Evolutionary conservation across 768 basidiomycete species (phyloP).

Genomic region (Collybiopsis luxurians): DNA sequence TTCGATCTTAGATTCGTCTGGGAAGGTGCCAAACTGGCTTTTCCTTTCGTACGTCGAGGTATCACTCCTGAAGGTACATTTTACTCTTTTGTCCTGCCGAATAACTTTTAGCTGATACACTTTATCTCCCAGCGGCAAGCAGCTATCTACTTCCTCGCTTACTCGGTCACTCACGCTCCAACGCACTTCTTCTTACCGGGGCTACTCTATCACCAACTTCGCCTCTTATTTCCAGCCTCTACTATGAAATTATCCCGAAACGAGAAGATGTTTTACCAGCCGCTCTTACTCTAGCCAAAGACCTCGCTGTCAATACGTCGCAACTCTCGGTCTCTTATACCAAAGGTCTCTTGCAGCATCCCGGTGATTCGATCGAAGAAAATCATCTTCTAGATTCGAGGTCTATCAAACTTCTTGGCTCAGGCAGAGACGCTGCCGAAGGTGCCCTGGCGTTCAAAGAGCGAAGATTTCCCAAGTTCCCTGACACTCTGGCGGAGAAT

Average conservation of each 20-base stretch:
- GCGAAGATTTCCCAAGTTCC: slow-evolving; percentile 41
- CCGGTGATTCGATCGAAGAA: slow-evolving; percentile 48
- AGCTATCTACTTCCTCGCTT: slow-evolving; percentile 54
- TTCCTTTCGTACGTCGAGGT: slow-evolving; percentile 50
- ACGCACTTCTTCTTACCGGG: slow-evolving; percentile 49
- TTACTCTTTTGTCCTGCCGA: neutral
- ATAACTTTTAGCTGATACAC: neutral
- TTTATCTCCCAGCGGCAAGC: slow-evolving; percentile 28
- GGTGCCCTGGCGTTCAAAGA: slow-evolving; percentile 49
- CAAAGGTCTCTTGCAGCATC: slow-evolving; percentile 50
- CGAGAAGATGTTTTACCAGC: slow-evolving; percentile 52
- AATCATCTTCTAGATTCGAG: slow-evolving; percentile 54
- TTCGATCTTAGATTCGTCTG: slow-evolving; percentile 53
- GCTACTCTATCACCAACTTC: slow-evolving; percentile 42
- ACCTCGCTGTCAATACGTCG: slow-evolving; percentile 49
- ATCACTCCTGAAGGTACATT: slow-evolving; percentile 45
- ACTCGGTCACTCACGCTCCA: slow-evolving; percentile 49
- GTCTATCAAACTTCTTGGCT: slow-evolving; percentile 38
- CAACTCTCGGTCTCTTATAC: slow-evolving; percentile 49
- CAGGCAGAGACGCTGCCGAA: slow-evolving; percentile 41
- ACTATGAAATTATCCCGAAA: slow-evolving; percentile 43
- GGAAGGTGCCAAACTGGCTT: slow-evolving; percentile 45
- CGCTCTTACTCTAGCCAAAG: slow-evolving; percentile 49
- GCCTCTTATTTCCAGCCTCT: slow-evolving; percentile 40
- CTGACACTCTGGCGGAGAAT: slow-evolving; percentile 40